A percentile compares a stretch with the other conserved stretches of the same genome.
These are phyloP conservation scores for Microdochium paspali DNA, from an alignment of 2,329 filamentous ascomycete genomes.

Conservation along the genomic window DNA sequence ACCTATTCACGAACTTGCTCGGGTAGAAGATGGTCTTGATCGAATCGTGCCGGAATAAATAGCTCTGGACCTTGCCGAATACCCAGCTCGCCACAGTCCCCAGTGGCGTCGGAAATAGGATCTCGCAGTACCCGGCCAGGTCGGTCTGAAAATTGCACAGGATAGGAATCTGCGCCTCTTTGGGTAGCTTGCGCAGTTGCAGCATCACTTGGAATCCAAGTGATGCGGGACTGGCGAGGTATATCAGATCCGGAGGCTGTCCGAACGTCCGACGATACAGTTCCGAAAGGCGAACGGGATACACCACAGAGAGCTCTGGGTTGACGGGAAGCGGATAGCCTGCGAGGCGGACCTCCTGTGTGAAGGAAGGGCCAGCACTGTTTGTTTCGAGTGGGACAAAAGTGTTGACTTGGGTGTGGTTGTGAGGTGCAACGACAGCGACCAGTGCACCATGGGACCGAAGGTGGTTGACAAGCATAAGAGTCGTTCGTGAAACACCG, in stretches of 20 bases:
- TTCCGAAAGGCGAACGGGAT: conserved; percentile 55
- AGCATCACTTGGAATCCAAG: conserved; percentile 63
- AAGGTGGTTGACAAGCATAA: conserved; percentile 60
- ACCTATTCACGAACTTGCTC: conserved; percentile 50
- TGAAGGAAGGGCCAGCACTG: conserved; percentile 19
- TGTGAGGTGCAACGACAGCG: conserved; percentile 56
- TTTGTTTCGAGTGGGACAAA: conserved; percentile 34
- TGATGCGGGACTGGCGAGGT: conserved; percentile 60
- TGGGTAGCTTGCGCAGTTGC: conserved; percentile 52
- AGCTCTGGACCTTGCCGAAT: conserved; percentile 55
- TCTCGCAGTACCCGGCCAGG: conserved; percentile 57
- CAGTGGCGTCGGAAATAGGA: conserved; percentile 57
- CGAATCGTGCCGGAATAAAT: conserved; percentile 51
- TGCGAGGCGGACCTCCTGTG: conserved; percentile 47
- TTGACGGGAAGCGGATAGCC: conserved; percentile 64
- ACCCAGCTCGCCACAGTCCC: conserved; percentile 52
- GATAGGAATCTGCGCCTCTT: conserved; percentile 44
- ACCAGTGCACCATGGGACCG: conserved; percentile 54
- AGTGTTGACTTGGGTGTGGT: conserved; percentile 43
- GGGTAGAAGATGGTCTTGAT: conserved; percentile 63
- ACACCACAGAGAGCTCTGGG: conserved; percentile 60
- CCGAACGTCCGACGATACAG: conserved; percentile 53
- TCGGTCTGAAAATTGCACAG: conserved; percentile 67
- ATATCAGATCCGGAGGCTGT: conserved; percentile 53
- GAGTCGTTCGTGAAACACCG: conserved; percentile 61